phyloP scores from a whole-genome alignment of 1,139 yeast genomes.

The Yamadazyma triangularis region DNA sequence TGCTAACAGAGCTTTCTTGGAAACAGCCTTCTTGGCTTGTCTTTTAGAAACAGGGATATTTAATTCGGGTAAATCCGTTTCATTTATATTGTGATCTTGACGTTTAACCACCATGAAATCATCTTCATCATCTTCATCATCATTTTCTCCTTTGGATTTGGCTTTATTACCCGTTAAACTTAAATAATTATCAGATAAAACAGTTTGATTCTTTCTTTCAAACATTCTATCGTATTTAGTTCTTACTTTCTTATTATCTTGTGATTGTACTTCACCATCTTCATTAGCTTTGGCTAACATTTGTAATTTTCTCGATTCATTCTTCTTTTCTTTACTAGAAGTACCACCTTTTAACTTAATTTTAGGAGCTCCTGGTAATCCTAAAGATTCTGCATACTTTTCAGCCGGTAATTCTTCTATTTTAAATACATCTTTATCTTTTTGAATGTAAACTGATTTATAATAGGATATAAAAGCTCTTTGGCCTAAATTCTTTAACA shows the following conservation, averaged over 20 bases:
- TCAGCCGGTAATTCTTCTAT: constrained; percentile 76
- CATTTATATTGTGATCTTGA: constrained; percentile 63
- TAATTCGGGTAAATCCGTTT: constrained; percentile 61
- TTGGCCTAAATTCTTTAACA: constrained; percentile 87
- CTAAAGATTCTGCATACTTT: constrained; percentile 79
- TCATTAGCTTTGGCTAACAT: constrained; percentile 57
- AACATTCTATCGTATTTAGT: constrained; percentile 96
- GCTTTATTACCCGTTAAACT: constrained; percentile 53
- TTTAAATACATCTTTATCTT: constrained; percentile 80
- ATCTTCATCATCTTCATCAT: constrained; percentile 51
- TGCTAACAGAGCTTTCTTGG: constrained; percentile 74
- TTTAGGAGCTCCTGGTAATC: constrained; percentile 95
- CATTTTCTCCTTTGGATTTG: constrained; percentile 16
- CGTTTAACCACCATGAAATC: constrained; percentile 83
- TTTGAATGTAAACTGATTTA: constrained; percentile 78
- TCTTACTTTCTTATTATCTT: constrained; percentile 47
- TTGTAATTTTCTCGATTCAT: constrained; percentile 68
- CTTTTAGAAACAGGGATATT: constrained; percentile 72
- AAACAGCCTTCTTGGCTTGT: constrained; percentile 80
- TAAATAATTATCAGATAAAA: constrained; percentile 81
- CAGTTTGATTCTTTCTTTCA: constrained; percentile 90
- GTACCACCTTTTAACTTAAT: constrained; percentile 63
- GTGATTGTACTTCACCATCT: constrained; percentile 54
- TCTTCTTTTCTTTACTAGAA: constrained; percentile 70
- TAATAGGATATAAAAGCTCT: constrained; percentile 91